Conservation (phyloP, 2,329 filamentous ascomycete genomes). For the Neofusicoccum cordaticola region DNA sequence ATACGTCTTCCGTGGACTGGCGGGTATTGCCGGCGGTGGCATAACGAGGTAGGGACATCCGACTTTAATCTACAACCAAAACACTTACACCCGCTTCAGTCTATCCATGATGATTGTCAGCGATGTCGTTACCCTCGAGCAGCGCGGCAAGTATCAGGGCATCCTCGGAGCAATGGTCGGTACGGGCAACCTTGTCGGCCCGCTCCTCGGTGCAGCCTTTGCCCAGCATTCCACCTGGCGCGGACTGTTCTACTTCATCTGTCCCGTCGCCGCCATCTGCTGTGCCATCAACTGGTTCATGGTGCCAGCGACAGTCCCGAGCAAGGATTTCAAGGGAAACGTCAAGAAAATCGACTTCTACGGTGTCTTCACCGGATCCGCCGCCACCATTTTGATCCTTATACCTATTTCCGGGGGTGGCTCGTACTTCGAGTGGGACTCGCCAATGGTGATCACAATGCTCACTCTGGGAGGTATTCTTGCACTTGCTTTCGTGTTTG, state of each 20-base stretch:
- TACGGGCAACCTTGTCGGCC: slow-evolving; percentile 29
- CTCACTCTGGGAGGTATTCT: slow-evolving; percentile 50
- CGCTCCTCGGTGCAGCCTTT: slow-evolving; percentile 32
- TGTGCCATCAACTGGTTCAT: slow-evolving; percentile 37
- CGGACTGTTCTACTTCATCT: slow-evolving; percentile 46
- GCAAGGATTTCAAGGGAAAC: slow-evolving; percentile 47
- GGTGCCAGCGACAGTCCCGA: slow-evolving; percentile 52
- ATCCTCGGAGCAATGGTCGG: slow-evolving; percentile 29
- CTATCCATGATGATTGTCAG: slow-evolving; percentile 50
- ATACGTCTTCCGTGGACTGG: slow-evolving; percentile 59
- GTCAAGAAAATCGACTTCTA: slow-evolving; percentile 58
- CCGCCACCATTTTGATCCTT: slow-evolving; percentile 58
- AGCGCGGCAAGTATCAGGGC: slow-evolving; percentile 43
- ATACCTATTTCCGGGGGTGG: slow-evolving; percentile 64
- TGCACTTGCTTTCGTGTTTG: slow-evolving; percentile 50
- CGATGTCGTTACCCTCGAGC: slow-evolving; percentile 49
- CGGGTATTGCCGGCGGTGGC: slow-evolving; percentile 62
- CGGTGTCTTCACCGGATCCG: slow-evolving; percentile 54
- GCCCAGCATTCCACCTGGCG: slow-evolving; percentile 40
- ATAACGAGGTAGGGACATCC: slow-evolving; percentile 40
- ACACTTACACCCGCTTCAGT: slow-evolving; percentile 24
- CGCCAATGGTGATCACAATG: slow-evolving; percentile 60
- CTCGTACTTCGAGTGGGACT: slow-evolving; percentile 56
- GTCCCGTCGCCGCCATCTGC: slow-evolving; percentile 31
- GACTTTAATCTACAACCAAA: slow-evolving; percentile 35